Conservation (phyloP, 768 basidiomycete species). For the Dendrothele bispora region DNA sequence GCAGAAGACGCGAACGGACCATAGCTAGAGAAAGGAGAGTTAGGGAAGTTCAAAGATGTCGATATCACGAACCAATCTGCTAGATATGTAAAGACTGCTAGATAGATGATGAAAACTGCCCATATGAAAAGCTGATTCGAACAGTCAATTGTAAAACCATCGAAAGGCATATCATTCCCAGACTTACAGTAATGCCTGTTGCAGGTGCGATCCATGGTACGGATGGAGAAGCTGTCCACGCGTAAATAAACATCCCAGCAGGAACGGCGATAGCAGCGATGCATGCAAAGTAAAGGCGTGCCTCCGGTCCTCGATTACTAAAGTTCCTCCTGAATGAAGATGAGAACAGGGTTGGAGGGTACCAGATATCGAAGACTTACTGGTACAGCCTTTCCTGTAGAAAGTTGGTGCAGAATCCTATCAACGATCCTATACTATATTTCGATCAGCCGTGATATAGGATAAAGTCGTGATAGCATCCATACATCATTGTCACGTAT, state of each 20-base stretch:
- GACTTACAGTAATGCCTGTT: constrained; percentile 49
- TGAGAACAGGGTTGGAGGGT: too few species aligned
- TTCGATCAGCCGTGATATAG: neutral
- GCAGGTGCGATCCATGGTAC: constrained; percentile 64
- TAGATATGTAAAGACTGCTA: constrained; percentile 58
- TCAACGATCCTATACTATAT: constrained; percentile 51
- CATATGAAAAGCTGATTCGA: constrained; percentile 49
- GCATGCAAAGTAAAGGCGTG: constrained; percentile 60
- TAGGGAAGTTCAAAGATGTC: neutral
- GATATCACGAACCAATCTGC: constrained; percentile 54
- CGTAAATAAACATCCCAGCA: constrained; percentile 66
- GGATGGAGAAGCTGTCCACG: constrained; percentile 56
- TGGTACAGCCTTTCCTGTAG: constrained; percentile 52
- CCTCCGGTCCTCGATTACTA: constrained; percentile 46
- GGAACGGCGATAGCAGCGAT: constrained; percentile 55
- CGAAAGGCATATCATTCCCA: too few species aligned
- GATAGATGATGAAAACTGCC: constrained; percentile 53
- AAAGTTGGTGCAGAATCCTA: constrained; percentile 47
- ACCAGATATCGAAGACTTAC: too few species aligned
- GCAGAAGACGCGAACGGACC: constrained; percentile 69
- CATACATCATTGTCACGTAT: constrained; percentile 59
- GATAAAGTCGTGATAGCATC: too few species aligned
- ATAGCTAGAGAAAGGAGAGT: constrained; percentile 31
- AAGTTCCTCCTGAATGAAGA: constrained; percentile 31
- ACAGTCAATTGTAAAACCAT: too few species aligned